Evolutionary conservation across 306 rosid genomes (phyloP).

Genomic region (Prunus mume): DNA sequence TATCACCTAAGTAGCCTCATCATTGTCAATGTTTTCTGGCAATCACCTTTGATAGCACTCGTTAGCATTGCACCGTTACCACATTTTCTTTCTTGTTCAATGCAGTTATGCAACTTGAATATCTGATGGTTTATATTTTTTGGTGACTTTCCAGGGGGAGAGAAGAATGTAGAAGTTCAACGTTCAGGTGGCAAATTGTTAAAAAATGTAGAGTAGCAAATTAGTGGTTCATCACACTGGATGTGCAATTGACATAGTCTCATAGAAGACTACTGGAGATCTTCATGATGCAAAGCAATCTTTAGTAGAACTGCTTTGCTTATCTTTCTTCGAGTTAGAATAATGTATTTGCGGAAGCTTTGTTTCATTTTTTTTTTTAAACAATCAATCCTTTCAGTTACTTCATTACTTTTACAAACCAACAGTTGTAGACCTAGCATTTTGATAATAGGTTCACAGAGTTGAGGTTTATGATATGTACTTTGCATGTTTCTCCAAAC

Average conservation of each 20-base stretch:
- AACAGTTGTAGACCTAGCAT: constrained; percentile 12
- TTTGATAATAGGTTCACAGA: not conserved
- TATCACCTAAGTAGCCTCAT: too few species aligned
- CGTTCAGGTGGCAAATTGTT: constrained; percentile 4
- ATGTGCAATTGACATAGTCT: constrained; percentile 16
- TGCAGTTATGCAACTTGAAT: not conserved
- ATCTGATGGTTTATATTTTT: constrained; percentile 27
- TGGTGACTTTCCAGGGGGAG: constrained; percentile 23
- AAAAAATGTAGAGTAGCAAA: constrained; percentile 25
- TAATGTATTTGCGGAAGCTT: constrained; percentile 9
- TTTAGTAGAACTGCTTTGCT: constrained; percentile 8
- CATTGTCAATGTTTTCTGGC: not conserved
- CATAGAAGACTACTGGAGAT: constrained; percentile 21
- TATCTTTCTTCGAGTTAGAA: constrained; percentile 14
- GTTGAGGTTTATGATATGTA: not conserved
- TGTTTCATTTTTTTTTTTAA: not conserved
- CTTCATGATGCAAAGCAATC: constrained; percentile 29
- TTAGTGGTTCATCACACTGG: constrained; percentile 11
- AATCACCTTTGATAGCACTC: not conserved
- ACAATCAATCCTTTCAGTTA: constrained; percentile 16
- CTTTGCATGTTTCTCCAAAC: not conserved
- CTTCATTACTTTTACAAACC: constrained; percentile 9
- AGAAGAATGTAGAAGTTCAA: constrained; percentile 17
- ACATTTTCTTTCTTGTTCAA: not conserved
- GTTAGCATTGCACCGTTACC: not conserved